Base-by-base conservation (phyloP, 2,329 filamentous ascomycete genomes). In the Endoconidiophora laricicola region DNA sequence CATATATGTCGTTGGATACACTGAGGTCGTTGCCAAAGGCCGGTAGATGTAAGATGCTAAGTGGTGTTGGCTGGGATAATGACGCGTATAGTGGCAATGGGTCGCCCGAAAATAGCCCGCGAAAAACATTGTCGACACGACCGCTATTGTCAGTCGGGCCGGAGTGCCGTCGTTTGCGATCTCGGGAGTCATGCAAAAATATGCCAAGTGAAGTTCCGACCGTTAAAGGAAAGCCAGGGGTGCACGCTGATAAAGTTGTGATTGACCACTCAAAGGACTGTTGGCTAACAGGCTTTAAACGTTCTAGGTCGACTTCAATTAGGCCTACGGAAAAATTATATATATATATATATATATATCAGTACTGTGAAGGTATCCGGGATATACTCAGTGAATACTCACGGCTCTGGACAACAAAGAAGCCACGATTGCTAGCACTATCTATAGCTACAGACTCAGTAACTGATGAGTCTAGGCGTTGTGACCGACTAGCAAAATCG, bases 391-490 rank as follows among this genome's bases (percentile, higher is more conserved):
- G 14, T 23, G 18, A 20, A 46, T 23, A 70, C 74, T 64, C 62
- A 78, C 76, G 69, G 59, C 80, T 81, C 50, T 84, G 80, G 9
- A 91, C 78, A 2, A 86, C 86, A 63, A 94, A 81, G 62, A 86
- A 94, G 10, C 81, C 87, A 58, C 74, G 74, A 57, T 79, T 71
- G 36, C 69, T 69, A 42, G 69, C 62, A 57, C 74, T 83, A 64
- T 93, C 81, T 44, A 94, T 74, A 59, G 81, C 87, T 42, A 94
- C 81, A 59, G 83, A 87, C 61, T 94, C 87, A 0, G 85, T 83
- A 0, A 86, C 78, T 20, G 73, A 74, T 1, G 80, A 78, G 56
- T 80, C 79, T n/a, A 83, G 42, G 23, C 47, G 33, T 24, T 49
- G 47, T 6, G 47, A 49, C 26, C 47, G 47, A n/a, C 40, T 49